Evolutionary conservation across 805 yeast species (phyloP), one percentile per base, ranked within the genome.

Genomic region (Pichia exigua): DNA sequence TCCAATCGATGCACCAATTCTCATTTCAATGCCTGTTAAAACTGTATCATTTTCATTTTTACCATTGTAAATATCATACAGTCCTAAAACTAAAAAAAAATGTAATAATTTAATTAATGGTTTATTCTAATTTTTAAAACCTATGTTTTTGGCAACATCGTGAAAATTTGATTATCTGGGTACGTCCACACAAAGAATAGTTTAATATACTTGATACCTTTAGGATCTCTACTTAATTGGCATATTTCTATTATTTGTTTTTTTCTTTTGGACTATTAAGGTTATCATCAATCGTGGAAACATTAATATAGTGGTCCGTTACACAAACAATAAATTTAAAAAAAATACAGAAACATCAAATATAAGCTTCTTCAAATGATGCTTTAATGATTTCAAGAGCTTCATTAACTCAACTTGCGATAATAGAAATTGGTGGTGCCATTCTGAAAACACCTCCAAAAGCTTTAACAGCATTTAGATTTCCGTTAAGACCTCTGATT

Each of bases 1-100:
- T 1, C 87, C 86, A 58, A 82, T 68, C 59, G 81, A 57, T 74
- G 77, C 1, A n/a, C 87, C 87, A 72, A 82, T 82, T 47, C 87
- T 65, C 58, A 81, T 74, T 8, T 83, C 86, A 47, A 75, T 71
- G 2, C 87, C 87, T 2, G 79, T 71, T 42, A 81, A 70, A 73
- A 80, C 75, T 85, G 86, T 82, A 2, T 83, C 84, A 46, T 77
- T 70, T 32, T 81, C 75, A 58, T 78, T 79, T 49, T 73, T 66
- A 3, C 85, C 85, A 58, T 75, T 77, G 51, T 83, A 81, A 41
- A 82, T 75, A 60, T 82, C 86, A 61, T 80, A 81, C 52, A 81
- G 74, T 4, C 85, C 82, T n/a, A 82, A 63, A 18, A 82, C 65
- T 18, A 81, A 65, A 49, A 77, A 74, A 38, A 82, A 75, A 61